These are phyloP conservation scores for Mucor lusitanicus DNA, from an alignment of 371 early-diverging fungal genomes.

Conservation along the genomic window DNA sequence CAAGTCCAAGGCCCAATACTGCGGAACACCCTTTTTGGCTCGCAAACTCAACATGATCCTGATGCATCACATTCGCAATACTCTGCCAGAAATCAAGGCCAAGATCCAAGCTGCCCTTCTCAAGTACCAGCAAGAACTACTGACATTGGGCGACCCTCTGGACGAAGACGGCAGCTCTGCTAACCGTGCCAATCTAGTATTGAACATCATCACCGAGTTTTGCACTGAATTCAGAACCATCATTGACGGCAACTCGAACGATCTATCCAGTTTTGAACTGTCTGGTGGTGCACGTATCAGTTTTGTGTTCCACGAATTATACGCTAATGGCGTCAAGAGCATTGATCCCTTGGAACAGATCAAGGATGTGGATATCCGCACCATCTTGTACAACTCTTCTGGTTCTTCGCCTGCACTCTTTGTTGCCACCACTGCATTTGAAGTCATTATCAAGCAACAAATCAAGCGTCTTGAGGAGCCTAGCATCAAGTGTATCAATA, in stretches of 20 bases:
- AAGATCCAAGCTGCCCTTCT: constrained; percentile 84
- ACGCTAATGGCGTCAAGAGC: constrained; percentile 85
- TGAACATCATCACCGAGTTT: constrained; percentile 97
- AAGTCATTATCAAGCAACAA: constrained; percentile 96
- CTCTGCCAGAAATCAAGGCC: constrained; percentile 96
- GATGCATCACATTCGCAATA: constrained; percentile 96
- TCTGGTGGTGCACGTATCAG: constrained; percentile 98
- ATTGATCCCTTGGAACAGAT: constrained; percentile 97
- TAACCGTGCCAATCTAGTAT: constrained; percentile 78
- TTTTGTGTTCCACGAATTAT: constrained; percentile 98
- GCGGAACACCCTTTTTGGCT: constrained; percentile 98
- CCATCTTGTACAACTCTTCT: constrained; percentile 97
- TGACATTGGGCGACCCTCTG: constrained; percentile 88
- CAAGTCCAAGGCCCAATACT: constrained; percentile 94
- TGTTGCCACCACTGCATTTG: constrained; percentile 98
- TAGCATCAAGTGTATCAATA: constrained; percentile 86
- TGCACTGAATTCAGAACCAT: constrained; percentile 92
- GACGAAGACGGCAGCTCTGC: constrained; percentile 56
- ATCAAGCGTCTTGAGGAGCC: constrained; percentile 97
- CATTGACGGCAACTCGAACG: constrained; percentile 93
- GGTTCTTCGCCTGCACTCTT: constrained; percentile 96
- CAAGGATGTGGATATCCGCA: constrained; percentile 98
- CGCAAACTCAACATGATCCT: constrained; percentile 95
- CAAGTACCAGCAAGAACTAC: constrained; percentile 87
- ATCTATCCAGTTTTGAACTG: constrained; percentile 91